Evolutionary conservation across 495 filamentous ascomycete species (phyloP), one percentile per base, ranked within the genome.

Genomic region (Aspergillus affinis): DNA sequence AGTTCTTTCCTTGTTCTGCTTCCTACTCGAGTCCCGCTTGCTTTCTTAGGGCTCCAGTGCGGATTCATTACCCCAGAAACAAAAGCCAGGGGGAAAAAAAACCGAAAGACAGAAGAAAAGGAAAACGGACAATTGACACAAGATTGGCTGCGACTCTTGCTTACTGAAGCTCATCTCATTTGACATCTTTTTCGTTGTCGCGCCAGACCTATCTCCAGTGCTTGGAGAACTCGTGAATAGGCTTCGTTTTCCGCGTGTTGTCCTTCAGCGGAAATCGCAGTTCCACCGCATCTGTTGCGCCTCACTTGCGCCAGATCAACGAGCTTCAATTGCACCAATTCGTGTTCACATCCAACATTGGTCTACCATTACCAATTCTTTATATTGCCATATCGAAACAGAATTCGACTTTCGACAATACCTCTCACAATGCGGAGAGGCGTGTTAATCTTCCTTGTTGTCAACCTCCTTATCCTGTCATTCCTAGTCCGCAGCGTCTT

Each of bases 401-500:
- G 36, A 41, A 15, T 15, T 41, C 36, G 12, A 41, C 12, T 15
- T 41, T 41, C 36, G 36, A 41, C 36, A 41, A 15, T 58, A 54
- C 20, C 58, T 48, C 61, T 63, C 78, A 83, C 51, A 51, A 89
- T 89, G 86, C 79, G 86, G 54, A 82, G 83, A 67, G 85, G 86
- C 59, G 75, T 86, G 56, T 59, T 85, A 46, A 79, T 88, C 65
- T 89, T 89, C 74, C 65, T 88, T 29, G 52, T 88, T 49, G 78
- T 84, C 70, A 87, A 84, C 65, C 67, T 85, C 54, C 54, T 87
- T 41, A 78, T 89, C 51, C 61, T 89, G 60, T 74, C 78, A 27
- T 77, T 84, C 61, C 70, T 89, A 55, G 66, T 89, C 54, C 84
- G 84, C 65, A 83, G 78, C 60, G 85, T 88, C 66, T 88, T 80